Base-by-base conservation (phyloP, 306 rosid genomes). In the Trichosanthes truncata region DNA sequence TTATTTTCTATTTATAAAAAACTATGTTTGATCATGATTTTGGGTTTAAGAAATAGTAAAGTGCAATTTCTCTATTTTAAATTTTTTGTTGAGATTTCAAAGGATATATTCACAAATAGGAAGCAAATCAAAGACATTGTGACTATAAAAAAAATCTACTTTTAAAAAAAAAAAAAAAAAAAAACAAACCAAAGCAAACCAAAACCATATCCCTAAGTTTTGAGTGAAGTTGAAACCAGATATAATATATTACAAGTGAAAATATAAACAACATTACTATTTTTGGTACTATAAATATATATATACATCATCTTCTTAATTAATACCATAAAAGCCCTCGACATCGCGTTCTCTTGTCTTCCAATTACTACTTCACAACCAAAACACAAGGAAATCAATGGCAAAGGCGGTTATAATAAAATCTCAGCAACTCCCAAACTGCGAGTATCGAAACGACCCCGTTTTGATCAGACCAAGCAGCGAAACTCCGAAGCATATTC, bases 401-500 rank as follows among this genome's bases (percentile, higher is more conserved):
- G 75, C 75, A n/a, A 23, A 33, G 13, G 25, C 20, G 40, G 72
- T 40, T 1, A 88, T 87, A 87, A 73, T 83, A 48, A 82, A 86
- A 80, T 79, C 87, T 55, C 17, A 25, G 60, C 87, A 94, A 52
- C 89, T 92, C 77, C 96, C 97, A 29, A 93, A 94, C 82, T 94
- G 98, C 78, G 61, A 77, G 12, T 89, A 88, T 69, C 81, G 77
- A 57, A 80, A 67, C 17, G 81, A 88, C n/a, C 84, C 98, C 2
- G 36, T 78, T 3, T 73, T 68, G 15, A 84, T 88, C 23, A 17
- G 53, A 41, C 98, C 98, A 43, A 84, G 81, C 78, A 59, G 81
- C 49, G 87, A 91, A 77, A 94, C 97, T 0, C 97, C 97, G 46
- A 86, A 87, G 52, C 96, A 90, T 78, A 87, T 85, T 60, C 89